Base-by-base conservation (phyloP, 2,329 filamentous ascomycete species). In the Dactylonectria macrodidyma region DNA sequence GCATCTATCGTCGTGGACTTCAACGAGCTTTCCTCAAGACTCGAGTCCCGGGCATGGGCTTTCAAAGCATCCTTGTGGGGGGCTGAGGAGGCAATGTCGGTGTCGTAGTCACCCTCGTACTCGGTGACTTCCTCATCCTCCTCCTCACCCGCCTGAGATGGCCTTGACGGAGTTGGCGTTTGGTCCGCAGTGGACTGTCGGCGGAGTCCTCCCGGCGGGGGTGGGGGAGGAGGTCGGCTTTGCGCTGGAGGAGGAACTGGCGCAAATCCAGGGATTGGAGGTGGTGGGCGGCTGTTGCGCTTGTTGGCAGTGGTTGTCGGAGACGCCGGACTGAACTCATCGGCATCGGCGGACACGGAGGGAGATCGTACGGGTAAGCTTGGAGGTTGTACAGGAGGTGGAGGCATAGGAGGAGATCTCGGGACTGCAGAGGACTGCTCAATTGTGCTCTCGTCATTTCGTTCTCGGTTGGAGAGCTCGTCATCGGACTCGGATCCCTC, bases 101-200 rank as follows among this genome's bases (percentile, higher is more conserved):
- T 98, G 75, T 98, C 96, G 78, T 98, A 98, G 78, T 98, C 96
- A 7, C 95, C 96, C 78, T 99, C 96, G 77, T 98, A 98, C 77
- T 98, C 95, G 0, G 94, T 97, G 38, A 94, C 88, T 76, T 97
- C 95, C 66, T 93, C 94, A 30, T 90, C 91, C 14, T 92, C 91
- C 36, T 90, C 90, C 36, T 92, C 91, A 26, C 83, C 87, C 68
- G 84, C 84, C 65, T 83, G 80, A 10, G 76, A 73, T 11, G 81
- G 81, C 68, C 86, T 77, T 62, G 81, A 73, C 26, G 87, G 82
- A 12, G 84, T 82, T 11, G 82, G 73, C 2, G 79, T 74, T 55
- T 83, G 83, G 71, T 92, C 89, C 55, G 84, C 82, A 2, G 91
- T 92, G 7, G 90, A 89, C 70, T 87, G 85, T 69, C 90, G 88